Evolutionary conservation across 768 basidiomycete species (phyloP).

Genomic region (Serendipita sp.): DNA sequence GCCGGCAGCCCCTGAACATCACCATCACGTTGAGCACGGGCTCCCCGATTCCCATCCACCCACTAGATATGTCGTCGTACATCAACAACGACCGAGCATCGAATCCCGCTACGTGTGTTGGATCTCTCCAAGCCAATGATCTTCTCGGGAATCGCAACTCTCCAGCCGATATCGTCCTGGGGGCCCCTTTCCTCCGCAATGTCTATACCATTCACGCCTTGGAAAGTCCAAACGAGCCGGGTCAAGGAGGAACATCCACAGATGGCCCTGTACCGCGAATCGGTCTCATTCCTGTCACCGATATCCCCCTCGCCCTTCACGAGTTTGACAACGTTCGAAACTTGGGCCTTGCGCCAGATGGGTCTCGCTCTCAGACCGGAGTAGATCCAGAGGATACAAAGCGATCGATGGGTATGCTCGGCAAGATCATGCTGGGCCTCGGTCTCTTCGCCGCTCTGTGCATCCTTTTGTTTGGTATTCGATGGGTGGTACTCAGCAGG

Average conservation of each 20-base stretch:
- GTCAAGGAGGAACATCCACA: conserved; percentile 5
- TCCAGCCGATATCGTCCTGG: conserved; percentile 55
- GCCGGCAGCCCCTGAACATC: conserved; percentile 53
- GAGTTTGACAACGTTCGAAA: conserved; percentile 62
- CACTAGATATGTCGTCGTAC: conserved; percentile 46
- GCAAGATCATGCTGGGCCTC: conserved; percentile 38
- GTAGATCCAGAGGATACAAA: conserved; percentile 11
- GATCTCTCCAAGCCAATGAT: conserved; percentile 46
- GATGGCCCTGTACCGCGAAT: conserved; percentile 28
- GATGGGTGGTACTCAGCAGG: conserved; percentile 36
- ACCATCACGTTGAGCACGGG: conserved; percentile 46
- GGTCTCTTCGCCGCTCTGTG: conserved; percentile 41
- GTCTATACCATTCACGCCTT: conserved; percentile 65
- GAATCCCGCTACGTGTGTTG: conserved; percentile 37
- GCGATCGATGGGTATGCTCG: conserved; percentile 16
- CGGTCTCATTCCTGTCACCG: conserved; percentile 48
- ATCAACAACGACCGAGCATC: conserved; percentile 24
- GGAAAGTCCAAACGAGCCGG: conserved; percentile 15
- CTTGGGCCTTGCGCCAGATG: neutral
- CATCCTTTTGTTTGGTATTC: conserved; percentile 33
- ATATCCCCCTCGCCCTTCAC: conserved; percentile 40
- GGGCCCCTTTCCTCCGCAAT: conserved; percentile 63
- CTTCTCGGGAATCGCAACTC: conserved; percentile 24
- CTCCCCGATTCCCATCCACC: conserved; percentile 46
- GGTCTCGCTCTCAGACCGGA: neutral